phyloP scores from a whole-genome alignment of 176 grass and related monocot species.

The Musa troglodytarum region DNA sequence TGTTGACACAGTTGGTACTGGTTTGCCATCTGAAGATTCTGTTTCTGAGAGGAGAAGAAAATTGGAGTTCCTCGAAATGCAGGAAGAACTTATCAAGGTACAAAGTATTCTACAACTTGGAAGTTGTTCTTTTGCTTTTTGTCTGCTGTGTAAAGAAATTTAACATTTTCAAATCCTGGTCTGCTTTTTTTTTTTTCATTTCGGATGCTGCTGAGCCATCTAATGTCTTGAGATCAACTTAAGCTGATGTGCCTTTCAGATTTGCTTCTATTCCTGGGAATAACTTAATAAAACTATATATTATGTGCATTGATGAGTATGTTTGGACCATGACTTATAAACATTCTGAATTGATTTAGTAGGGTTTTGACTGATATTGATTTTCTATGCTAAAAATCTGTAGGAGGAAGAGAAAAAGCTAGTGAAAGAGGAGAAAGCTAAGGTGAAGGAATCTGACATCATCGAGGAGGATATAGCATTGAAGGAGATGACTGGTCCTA shows the following conservation, averaged over 20 bases:
- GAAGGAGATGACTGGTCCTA: slow-evolving; percentile 76
- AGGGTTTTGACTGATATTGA: not conserved
- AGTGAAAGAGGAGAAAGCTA: slow-evolving; percentile 56
- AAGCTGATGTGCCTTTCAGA: too few relatives aligned
- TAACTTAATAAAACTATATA: not conserved
- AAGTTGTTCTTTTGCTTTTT: not conserved
- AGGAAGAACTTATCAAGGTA: slow-evolving; percentile 99
- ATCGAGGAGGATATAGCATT: slow-evolving; percentile 64
- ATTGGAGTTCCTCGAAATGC: slow-evolving; percentile 97
- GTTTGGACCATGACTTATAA: not conserved
- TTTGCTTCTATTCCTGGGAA: not conserved
- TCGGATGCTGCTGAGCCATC: not conserved
- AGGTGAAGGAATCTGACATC: slow-evolving; percentile 29
- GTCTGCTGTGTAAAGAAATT: not conserved
- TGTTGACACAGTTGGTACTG: slow-evolving; percentile 94
- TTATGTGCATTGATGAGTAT: not conserved
- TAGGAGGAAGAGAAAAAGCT: slow-evolving; percentile 81
- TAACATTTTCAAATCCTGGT: too few relatives aligned
- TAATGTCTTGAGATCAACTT: not conserved
- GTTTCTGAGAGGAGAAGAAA: slow-evolving; percentile 91
- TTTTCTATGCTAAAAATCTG: not conserved
- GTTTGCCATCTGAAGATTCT: slow-evolving; percentile 92
- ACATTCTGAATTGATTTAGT: not conserved
- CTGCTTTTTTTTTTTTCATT: too few relatives aligned
- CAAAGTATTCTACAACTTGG: not conserved